A percentile compares a stretch with the other conserved stretches of the same genome.
Evolutionary conservation across 1,139 yeast genomes (phyloP).

Genomic region (Yamadazyma diospyri): DNA sequence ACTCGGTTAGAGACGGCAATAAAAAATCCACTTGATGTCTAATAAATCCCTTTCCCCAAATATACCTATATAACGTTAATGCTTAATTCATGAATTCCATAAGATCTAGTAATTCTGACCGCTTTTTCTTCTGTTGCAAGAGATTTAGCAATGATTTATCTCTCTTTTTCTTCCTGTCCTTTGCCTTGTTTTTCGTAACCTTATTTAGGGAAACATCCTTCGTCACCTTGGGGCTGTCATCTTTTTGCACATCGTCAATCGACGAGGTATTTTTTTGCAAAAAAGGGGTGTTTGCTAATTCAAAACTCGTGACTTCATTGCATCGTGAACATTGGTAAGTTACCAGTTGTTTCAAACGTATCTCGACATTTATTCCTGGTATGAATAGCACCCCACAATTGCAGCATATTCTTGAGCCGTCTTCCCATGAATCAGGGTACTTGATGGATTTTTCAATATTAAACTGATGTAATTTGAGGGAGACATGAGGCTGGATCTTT

Average conservation of each 20-base stretch:
- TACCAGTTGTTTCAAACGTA: conserved; percentile 11
- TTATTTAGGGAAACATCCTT: background rate
- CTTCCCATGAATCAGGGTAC: conserved; percentile 22
- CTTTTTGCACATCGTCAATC: too few relatives aligned
- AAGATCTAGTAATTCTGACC: conserved; percentile 38
- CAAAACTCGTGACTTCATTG: background rate
- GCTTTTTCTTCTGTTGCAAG: conserved; percentile 42
- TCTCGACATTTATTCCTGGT: conserved; percentile 42
- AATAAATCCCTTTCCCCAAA: too few relatives aligned
- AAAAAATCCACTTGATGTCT: conserved; percentile 2
- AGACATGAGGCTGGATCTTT: background rate
- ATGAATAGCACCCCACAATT: conserved; percentile 43
- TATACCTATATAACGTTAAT: background rate
- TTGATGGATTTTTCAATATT: conserved; percentile 23
- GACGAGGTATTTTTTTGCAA: too few relatives aligned
- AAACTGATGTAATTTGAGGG: conserved; percentile 17
- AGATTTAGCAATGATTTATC: conserved; percentile 35
- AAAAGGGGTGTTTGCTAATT: too few relatives aligned
- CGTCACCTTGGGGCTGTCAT: conserved; percentile 1
- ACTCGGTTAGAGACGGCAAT: conserved; percentile 10
- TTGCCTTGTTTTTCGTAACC: conserved; percentile 14
- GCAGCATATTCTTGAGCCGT: conserved; percentile 36
- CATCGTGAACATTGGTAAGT: conserved; percentile 16
- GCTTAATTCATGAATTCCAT: conserved; percentile 37
- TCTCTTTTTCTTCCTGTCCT: conserved; percentile 27